These are phyloP conservation scores for Diaporthe humulicola DNA, from an alignment of 2,329 filamentous ascomycete species.

Conservation along the genomic window DNA sequence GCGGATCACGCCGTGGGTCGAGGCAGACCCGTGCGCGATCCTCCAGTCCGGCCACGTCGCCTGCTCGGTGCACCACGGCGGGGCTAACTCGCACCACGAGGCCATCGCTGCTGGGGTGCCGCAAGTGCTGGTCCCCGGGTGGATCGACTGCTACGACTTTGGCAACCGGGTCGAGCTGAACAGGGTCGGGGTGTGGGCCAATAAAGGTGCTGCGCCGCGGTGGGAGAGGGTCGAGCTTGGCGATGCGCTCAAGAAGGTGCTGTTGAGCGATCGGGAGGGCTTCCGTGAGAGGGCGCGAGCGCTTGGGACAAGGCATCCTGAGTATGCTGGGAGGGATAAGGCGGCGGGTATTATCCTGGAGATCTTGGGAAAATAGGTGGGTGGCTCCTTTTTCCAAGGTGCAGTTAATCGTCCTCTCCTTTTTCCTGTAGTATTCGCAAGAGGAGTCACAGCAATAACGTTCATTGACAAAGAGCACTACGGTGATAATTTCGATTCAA, in stretches of 20 bases:
- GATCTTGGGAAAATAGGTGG: neutral
- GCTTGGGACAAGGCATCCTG: slow-evolving; percentile 35
- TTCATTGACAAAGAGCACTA: neutral
- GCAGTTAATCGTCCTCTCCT: neutral
- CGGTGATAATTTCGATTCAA: neutral
- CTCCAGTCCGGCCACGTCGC: slow-evolving; percentile 50
- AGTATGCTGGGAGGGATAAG: slow-evolving; percentile 34
- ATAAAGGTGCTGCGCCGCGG: slow-evolving; percentile 40
- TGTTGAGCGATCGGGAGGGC: slow-evolving; percentile 32
- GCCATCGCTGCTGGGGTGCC: slow-evolving; percentile 54
- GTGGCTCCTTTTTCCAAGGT: neutral
- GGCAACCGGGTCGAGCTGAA: slow-evolving; percentile 58
- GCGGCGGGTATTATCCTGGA: slow-evolving; percentile 32
- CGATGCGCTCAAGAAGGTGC: slow-evolving; percentile 37
- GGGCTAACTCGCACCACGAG: slow-evolving; percentile 53
- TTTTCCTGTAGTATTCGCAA: neutral
- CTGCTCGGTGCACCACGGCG: slow-evolving; percentile 56
- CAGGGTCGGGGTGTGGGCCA: slow-evolving; percentile 54
- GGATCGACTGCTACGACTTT: slow-evolving; percentile 63
- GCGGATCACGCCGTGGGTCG: slow-evolving; percentile 51
- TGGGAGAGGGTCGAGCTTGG: slow-evolving; percentile 41
- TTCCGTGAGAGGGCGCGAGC: slow-evolving; percentile 36
- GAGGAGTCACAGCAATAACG: neutral
- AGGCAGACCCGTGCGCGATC: slow-evolving; percentile 49
- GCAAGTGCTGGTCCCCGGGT: slow-evolving; percentile 59